These are phyloP conservation scores for Talaromyces trachyspermus DNA, from an alignment of 495 filamentous ascomycete species.

Conservation along the genomic window DNA sequence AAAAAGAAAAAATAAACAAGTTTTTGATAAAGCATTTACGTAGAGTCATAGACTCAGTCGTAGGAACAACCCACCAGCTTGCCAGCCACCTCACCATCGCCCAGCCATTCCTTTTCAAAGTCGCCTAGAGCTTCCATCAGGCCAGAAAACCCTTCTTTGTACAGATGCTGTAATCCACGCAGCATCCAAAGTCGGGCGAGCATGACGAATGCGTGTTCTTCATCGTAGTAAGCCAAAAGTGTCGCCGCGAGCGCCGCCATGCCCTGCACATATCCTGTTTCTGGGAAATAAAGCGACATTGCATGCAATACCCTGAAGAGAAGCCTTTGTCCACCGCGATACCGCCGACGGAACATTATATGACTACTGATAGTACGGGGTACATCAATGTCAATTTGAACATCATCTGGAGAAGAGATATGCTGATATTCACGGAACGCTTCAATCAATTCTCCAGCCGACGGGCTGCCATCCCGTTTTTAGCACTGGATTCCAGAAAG, in stretches of 20 bases:
- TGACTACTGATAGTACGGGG: slow-evolving; percentile 92
- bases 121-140: slow-evolving; percentile 83
- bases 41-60: not conserved
- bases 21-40: too few relatives aligned
- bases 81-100: slow-evolving; percentile 60
- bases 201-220: slow-evolving; percentile 93
- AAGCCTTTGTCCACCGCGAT: slow-evolving; percentile 83
- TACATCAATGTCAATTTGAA: slow-evolving; percentile 96
- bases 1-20: too few relatives aligned
- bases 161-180: slow-evolving; percentile 77
- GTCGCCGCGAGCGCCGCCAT: slow-evolving; percentile 95
- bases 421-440: slow-evolving; percentile 63
- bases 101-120: slow-evolving; percentile 82
- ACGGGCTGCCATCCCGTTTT: slow-evolving; percentile 46
- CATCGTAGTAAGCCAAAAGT: slow-evolving; percentile 92
- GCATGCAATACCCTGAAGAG: slow-evolving; percentile 90
- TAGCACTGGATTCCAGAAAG: slow-evolving; percentile 82
- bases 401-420: slow-evolving; percentile 75
- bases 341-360: slow-evolving; percentile 93
- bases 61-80: slow-evolving; percentile 60
- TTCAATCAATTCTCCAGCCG: slow-evolving; percentile 64
- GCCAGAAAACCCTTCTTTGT: slow-evolving; percentile 74
- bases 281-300: slow-evolving; percentile 84
- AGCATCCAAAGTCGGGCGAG: slow-evolving; percentile 85
- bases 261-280: slow-evolving; percentile 92